These are phyloP conservation scores for Tremella yokohamensis DNA, from an alignment of 768 basidiomycete genomes.

Conservation along the genomic window DNA sequence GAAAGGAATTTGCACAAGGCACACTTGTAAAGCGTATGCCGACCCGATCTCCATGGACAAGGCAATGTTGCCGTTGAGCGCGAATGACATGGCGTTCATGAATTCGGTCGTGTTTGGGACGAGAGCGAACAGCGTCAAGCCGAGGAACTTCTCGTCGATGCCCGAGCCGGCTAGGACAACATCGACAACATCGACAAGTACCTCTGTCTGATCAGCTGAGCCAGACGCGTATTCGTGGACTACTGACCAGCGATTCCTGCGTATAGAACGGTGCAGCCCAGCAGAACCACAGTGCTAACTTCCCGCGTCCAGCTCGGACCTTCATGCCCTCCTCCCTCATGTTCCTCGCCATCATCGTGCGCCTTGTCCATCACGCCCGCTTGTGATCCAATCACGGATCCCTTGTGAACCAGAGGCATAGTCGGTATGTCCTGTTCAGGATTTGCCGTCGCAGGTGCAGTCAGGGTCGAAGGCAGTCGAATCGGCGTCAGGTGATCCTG, in stretches of 20 bases:
- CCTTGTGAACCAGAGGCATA: constrained; percentile 70
- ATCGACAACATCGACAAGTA: constrained; percentile 92
- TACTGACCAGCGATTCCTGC: constrained; percentile 87
- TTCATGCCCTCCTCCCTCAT: constrained; percentile 77
- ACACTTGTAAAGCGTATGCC: constrained; percentile 96
- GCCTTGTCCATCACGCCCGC: constrained; percentile 4
- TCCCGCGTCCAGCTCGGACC: constrained; percentile 92
- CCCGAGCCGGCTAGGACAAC: constrained; percentile 83
- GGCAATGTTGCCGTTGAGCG: constrained; percentile 92
- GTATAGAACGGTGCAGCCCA: constrained; percentile 86
- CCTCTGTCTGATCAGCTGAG: constrained; percentile 57
- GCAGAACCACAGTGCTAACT: constrained; percentile 81
- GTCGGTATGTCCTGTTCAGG: not conserved
- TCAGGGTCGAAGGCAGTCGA: constrained; percentile 63
- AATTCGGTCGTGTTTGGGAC: constrained; percentile 99
- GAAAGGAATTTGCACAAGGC: constrained; percentile 91
- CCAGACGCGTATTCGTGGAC: not conserved
- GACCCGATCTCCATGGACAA: constrained; percentile 99
- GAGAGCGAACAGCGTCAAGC: constrained; percentile 90
- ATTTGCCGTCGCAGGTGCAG: constrained; percentile 50
- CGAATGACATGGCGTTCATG: constrained; percentile 99
- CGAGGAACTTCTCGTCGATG: constrained; percentile 96
- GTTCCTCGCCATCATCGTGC: constrained; percentile 16
- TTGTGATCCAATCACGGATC: constrained; percentile 52
- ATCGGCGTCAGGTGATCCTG: constrained; percentile 39